Conservation (phyloP, 768 basidiomycete species). For the Suillus weaverae region DNA sequence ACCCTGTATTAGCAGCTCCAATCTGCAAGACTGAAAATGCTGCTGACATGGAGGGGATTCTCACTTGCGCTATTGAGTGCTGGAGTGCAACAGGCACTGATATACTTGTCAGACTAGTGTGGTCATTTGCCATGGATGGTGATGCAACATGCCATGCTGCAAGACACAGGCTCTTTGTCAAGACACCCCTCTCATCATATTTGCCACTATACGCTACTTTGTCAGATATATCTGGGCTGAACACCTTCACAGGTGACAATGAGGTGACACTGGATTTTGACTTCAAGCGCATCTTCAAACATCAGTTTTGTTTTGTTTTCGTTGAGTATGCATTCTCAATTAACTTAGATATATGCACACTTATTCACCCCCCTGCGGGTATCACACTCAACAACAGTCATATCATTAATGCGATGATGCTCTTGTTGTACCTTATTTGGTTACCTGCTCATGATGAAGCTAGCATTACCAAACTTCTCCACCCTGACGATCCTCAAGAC, state of each 20-base stretch:
- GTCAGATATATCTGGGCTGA: constrained; percentile 10
- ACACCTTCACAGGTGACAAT: constrained; percentile 9
- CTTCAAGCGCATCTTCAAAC: constrained; percentile 17
- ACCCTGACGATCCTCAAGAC: constrained; percentile 16
- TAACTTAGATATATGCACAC: constrained; percentile 13
- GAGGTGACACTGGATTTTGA: constrained; percentile 17
- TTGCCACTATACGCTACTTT: constrained; percentile 1
- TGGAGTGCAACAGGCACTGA: not conserved
- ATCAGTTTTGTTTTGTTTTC: not conserved
- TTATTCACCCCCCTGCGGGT: constrained; percentile 6
- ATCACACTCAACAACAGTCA: not conserved
- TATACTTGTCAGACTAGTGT: constrained; percentile 6
- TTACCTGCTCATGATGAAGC: not conserved
- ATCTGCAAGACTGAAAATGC: no score
- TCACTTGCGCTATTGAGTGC: no score
- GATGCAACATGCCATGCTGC: constrained; percentile 11
- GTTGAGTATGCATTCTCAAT: not conserved
- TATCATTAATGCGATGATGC: not conserved
- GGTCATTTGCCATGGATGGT: constrained; percentile 18
- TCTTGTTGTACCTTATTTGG: not conserved
- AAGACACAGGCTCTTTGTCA: constrained; percentile 8
- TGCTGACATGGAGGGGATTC: no score
- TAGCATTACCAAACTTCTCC: constrained; percentile 15
- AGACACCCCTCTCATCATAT: not conserved
- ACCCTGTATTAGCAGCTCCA: no score